Base-by-base conservation (phyloP, 2,329 filamentous ascomycete genomes). In the Fusarium albidum region DNA sequence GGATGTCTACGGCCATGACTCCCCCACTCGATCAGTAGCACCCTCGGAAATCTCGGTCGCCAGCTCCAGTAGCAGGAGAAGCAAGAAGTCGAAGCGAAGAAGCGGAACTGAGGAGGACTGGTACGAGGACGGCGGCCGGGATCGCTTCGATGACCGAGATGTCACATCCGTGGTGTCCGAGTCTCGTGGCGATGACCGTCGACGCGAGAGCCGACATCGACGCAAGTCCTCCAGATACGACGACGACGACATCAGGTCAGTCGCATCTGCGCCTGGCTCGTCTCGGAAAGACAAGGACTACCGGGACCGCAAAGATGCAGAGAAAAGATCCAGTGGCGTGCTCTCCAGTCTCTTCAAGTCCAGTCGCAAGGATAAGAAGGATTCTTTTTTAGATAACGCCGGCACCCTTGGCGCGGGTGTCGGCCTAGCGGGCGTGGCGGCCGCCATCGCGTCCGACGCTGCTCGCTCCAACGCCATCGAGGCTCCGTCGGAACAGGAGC, bases 371-470 rank as follows among this genome's bases (percentile, higher is more conserved):
- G 73, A 75, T 50, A 69, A 70, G 57, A 75, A 76, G 71, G 73
- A 80, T 75, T 84, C 84, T 87, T 87, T 88, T 87, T 87, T 87
- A 87, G 85, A 75, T 87, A 84, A 82, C 80, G 82, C 85, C 84
- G 84, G 77, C 81, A 87, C 80, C 81, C 78, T 82, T 84, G 84
- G 84, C 84, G 82, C 81, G 79, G 84, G 84, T 87, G 85, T 77
- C 84, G 85, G 85, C 82, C 70, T 82, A 73, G 79, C 77, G 76
- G 78, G 79, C 73, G 78, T 75, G 70, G 78, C 73, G 59, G 73
- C 73, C 67, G 75, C 72, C 53, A 61, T 74, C 61, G 69, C 72
- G 66, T 71, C 73, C 66, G 68, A 73, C 66, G 68, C 69, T 64
- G 68, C 72, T 70, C 75, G 71, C 65, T 71, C 74, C 50, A 75